These are phyloP conservation scores for Calonectria hongkongensis DNA, from an alignment of 2,329 filamentous ascomycete genomes.

Conservation along the genomic window DNA sequence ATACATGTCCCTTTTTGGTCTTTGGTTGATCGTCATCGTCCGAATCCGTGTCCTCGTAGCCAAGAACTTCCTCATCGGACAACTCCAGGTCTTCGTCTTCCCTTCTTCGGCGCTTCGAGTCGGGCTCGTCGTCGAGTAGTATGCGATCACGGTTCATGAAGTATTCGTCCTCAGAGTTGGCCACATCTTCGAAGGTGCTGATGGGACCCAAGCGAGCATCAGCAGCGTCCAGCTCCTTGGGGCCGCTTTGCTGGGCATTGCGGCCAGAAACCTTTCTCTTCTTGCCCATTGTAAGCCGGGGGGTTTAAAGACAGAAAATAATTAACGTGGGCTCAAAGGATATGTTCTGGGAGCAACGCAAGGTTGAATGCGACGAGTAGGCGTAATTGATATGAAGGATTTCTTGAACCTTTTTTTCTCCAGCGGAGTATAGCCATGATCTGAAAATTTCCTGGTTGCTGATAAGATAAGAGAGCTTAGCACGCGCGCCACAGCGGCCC, in stretches of 20 bases:
- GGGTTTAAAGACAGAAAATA: too few relatives aligned
- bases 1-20: slow-evolving; percentile 58
- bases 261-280: slow-evolving; percentile 82
- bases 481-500: neutral
- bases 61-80: slow-evolving; percentile 78
- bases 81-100: slow-evolving; percentile 80
- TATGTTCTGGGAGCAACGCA: neutral
- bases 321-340: neutral
- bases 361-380: slow-evolving; percentile 18
- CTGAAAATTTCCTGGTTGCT: slow-evolving; percentile 28
- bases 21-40: slow-evolving; percentile 58
- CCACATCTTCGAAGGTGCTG: slow-evolving; percentile 86
- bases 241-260: slow-evolving; percentile 66
- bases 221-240: slow-evolving; percentile 72
- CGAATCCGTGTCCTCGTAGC: slow-evolving; percentile 67
- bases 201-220: slow-evolving; percentile 78
- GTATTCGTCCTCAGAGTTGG: slow-evolving; percentile 96
- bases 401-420: slow-evolving; percentile 33
- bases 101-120: slow-evolving; percentile 84
- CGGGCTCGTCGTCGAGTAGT: slow-evolving; percentile 86
- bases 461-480: slow-evolving; percentile 38
- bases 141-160: slow-evolving; percentile 91
- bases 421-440: slow-evolving; percentile 13
- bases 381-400: neutral
- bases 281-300: slow-evolving; percentile 70